Evolutionary conservation across 1,139 yeast species (phyloP).

Genomic region (Saccharomycopsis hybrid): DNA sequence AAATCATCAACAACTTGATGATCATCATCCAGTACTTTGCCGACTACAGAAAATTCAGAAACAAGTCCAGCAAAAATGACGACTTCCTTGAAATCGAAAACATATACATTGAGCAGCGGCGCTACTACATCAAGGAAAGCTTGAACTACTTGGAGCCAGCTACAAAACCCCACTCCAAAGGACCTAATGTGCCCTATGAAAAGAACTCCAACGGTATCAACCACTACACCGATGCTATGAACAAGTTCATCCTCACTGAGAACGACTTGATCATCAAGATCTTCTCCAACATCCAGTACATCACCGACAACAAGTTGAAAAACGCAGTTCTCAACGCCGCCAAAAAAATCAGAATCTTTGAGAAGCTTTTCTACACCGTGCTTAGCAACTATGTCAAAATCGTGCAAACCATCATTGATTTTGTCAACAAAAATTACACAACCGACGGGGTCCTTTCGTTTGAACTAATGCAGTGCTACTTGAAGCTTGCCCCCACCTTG

Average conservation of each 20-base stretch:
- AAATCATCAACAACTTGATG: constrained; percentile 12
- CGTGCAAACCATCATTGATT: constrained; percentile 31
- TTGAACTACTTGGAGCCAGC: constrained; percentile 40
- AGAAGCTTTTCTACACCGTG: constrained; percentile 32
- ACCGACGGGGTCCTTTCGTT: constrained; percentile 39
- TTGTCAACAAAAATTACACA: constrained; percentile 32
- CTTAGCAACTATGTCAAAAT: constrained; percentile 32
- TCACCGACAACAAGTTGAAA: constrained; percentile 12
- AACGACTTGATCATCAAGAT: constrained; percentile 21
- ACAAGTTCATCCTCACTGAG: constrained; percentile 45
- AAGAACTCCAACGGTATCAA: constrained; percentile 57
- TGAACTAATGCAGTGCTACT: constrained; percentile 34
- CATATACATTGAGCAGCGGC: constrained; percentile 41
- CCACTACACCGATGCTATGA: constrained; percentile 47
- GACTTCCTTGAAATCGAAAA: constrained; percentile 34
- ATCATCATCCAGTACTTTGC: constrained; percentile 20
- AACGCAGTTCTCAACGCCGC: constrained; percentile 36
- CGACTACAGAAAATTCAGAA: constrained; percentile 7
- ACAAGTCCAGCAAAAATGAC: constrained; percentile 23
- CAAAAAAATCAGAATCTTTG: constrained; percentile 36
- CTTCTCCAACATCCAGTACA: constrained; percentile 17
- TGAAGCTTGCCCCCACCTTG: constrained; percentile 15
- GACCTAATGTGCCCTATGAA: constrained; percentile 47
- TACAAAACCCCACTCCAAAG: constrained; percentile 36
- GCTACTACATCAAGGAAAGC: constrained; percentile 37